phyloP scores from a whole-genome alignment of 768 basidiomycete species.

The Leucocoprinus sp. region DNA sequence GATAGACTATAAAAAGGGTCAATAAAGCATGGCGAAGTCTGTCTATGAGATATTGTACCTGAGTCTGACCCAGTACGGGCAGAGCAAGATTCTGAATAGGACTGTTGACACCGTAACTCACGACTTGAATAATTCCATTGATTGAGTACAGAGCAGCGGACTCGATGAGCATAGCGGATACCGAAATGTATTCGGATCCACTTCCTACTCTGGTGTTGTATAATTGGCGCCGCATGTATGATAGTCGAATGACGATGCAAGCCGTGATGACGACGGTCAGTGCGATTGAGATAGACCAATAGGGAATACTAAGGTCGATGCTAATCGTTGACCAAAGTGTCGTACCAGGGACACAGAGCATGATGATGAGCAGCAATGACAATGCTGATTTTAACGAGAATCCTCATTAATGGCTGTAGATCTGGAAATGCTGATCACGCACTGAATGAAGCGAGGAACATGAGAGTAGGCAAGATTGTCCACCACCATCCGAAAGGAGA shows the following conservation, averaged over 20 bases:
- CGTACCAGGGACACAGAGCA: conserved; percentile 4
- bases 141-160: conserved; percentile 28
- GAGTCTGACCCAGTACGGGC: conserved; percentile 17
- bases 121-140: conserved; percentile 24
- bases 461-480: conserved; percentile 4
- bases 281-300: conserved; percentile 27
- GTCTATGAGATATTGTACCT: conserved; percentile 11
- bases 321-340: conserved; percentile 13
- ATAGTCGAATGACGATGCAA: conserved; percentile 27
- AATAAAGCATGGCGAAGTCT: not conserved
- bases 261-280: conserved; percentile 30
- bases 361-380: conserved; percentile 9
- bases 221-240: conserved; percentile 19
- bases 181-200: conserved; percentile 23
- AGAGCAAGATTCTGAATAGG: conserved; percentile 22
- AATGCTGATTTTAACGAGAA: too few species aligned
- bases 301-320: conserved; percentile 26
- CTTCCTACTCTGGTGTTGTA: conserved; percentile 16
- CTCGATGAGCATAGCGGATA: conserved; percentile 29
- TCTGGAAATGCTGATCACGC: too few species aligned
- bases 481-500: conserved; percentile 4
- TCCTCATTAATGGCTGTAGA: too few species aligned
- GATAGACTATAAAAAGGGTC: not conserved
- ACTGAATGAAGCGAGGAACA: conserved; percentile 13
- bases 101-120: conserved; percentile 23